Percentiles rank a stretch among this genome's conserved stretches.
Evolutionary conservation across 495 filamentous ascomycete genomes (phyloP).

Genomic region (Bacidia rubella): DNA sequence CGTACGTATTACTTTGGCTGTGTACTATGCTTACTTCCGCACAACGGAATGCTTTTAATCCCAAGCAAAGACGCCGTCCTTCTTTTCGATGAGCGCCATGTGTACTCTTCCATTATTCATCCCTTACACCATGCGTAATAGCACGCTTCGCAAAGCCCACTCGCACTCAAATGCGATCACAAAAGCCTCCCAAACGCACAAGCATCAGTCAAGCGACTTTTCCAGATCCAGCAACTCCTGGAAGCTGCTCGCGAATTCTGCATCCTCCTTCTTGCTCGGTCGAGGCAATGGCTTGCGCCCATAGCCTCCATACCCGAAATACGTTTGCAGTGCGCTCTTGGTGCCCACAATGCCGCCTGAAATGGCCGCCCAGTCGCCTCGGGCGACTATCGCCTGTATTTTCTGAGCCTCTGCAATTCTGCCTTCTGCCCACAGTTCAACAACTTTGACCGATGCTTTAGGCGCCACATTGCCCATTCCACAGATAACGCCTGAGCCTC

Average conservation of each 20-base stretch:
- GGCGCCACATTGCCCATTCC: slow-evolving; percentile 78
- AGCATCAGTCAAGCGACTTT: slow-evolving; percentile 27
- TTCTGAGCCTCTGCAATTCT: slow-evolving; percentile 56
- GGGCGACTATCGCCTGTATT: slow-evolving; percentile 65
- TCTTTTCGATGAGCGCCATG: background rate
- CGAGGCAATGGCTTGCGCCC: slow-evolving; percentile 65
- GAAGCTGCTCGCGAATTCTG: slow-evolving; percentile 55
- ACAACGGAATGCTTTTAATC: background rate
- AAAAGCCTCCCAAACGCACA: slow-evolving; percentile 8
- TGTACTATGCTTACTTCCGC: too few species aligned
- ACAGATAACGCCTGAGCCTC: slow-evolving; percentile 74
- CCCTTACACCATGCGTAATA: slow-evolving; percentile 1
- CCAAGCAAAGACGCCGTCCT: background rate
- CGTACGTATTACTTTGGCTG: too few species aligned
- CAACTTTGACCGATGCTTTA: slow-evolving; percentile 54
- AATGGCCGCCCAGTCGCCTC: slow-evolving; percentile 80
- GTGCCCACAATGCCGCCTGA: slow-evolving; percentile 76
- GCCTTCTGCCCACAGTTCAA: slow-evolving; percentile 60
- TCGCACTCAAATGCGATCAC: background rate
- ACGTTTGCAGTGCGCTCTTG: slow-evolving; percentile 62
- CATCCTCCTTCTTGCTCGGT: slow-evolving; percentile 44
- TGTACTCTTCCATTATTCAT: background rate
- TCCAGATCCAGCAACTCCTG: slow-evolving; percentile 63
- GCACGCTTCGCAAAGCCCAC: background rate
- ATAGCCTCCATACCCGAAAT: slow-evolving; percentile 66